These are phyloP conservation scores for Rhipidocladum racemiflorum DNA, from an alignment of 176 grass and related monocot genomes.

Conservation along the genomic window DNA sequence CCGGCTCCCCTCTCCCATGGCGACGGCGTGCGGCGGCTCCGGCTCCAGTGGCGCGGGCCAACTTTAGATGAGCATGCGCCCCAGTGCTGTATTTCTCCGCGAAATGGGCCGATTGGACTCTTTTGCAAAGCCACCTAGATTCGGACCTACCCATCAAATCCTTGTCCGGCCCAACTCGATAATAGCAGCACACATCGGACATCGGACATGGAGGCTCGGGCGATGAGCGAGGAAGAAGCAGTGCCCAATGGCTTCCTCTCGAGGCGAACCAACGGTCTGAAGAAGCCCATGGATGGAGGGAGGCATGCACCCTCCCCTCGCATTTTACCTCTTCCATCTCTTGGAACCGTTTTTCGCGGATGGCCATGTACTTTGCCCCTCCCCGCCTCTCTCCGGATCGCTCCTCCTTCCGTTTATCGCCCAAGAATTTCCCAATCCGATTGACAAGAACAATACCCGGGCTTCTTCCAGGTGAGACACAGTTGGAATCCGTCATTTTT, in stretches of 20 bases:
- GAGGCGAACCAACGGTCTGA: not conserved
- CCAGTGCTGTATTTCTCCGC: not conserved
- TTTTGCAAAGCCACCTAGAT: not conserved
- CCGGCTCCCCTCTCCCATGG: too few relatives aligned
- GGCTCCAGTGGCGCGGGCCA: too few relatives aligned
- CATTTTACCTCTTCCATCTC: conserved; percentile 32
- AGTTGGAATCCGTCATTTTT: not conserved
- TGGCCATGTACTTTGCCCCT: conserved; percentile 28
- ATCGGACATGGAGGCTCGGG: too few relatives aligned
- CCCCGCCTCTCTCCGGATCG: conserved; percentile 31
- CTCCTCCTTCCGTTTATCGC: conserved; percentile 26
- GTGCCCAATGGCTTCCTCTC: not conserved
- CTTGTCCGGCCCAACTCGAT: too few relatives aligned
- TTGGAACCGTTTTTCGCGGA: conserved; percentile 27
- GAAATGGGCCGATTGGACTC: not conserved
- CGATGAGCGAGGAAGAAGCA: not conserved
- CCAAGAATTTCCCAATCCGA: conserved; percentile 28
- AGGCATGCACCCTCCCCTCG: not conserved
- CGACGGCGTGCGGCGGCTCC: too few relatives aligned
- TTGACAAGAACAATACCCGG: conserved; percentile 17
- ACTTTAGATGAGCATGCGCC: too few relatives aligned
- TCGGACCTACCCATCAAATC: not conserved
- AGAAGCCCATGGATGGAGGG: not conserved
- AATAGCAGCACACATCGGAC: too few relatives aligned
- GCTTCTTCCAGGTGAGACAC: conserved; percentile 32